Evolutionary conservation across 495 filamentous ascomycete genomes (phyloP), one percentile per base, ranked within the genome.

Genomic region (Clavariopsis aquatica): DNA sequence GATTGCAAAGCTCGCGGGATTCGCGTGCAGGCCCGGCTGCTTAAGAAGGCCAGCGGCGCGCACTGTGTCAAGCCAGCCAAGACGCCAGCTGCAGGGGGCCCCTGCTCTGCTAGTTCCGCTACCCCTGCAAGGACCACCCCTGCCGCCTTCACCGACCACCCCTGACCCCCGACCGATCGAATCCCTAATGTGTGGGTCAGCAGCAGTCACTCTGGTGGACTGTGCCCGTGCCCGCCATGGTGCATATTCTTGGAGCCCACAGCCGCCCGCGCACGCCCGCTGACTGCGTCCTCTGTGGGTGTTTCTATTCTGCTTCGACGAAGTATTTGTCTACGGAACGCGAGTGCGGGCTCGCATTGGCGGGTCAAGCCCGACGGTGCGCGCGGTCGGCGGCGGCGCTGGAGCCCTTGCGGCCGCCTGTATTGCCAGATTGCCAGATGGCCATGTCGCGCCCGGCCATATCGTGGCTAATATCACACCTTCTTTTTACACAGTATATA

Each of bases 121-220:
- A 20, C 6, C 55, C 24, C 29, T 41, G 29, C n/a, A n/a, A n/a
- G n/a, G n/a, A n/a, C 2, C 8, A 28, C 52, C 28, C 58, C 26
- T 57, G 55, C 57, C 62, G 62, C 58, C 58, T 61, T 26, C 24
- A 41, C 9, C 52, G 4, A 20, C 12, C 24, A 22, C 59, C 64
- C 64, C 57, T 54, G 57, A 55, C 60, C 13, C 47, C 64, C n/a
- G n/a, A n/a, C 57, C 57, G 57, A 66, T 66, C 64, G 64, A 49
- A 66, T 54, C 38, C 64, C 64, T 55, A 60, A 66, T 61, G 49
- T 55, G 61, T 46, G 64, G 64, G 57, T 23, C 57, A 27, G 57
- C 51, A 56, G 20, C 20, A 45, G 20, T 46, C n/a, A 41, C 54
- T 41, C 36, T 41, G 27, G 19, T 19, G 19, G 26, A 23, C 10